Base-by-base conservation (phyloP, 441 rosid genomes). In the Geranium incanum region DNA sequence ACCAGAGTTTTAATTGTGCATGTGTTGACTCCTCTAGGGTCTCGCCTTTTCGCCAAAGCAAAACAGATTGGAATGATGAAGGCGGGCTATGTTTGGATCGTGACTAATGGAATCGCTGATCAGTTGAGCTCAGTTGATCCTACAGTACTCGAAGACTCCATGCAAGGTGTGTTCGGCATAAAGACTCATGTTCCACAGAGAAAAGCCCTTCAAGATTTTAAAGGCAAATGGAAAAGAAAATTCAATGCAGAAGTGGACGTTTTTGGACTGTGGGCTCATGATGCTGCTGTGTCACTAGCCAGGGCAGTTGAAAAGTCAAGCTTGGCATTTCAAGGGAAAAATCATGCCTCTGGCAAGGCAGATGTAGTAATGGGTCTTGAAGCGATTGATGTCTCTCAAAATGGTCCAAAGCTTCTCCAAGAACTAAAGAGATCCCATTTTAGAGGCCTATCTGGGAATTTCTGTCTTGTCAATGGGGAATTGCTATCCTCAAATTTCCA, bases 1-100 rank as follows among this genome's bases (percentile, higher is more conserved):
- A 86, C 94, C 0, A 75, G 87, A 68, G 92, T 90, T 0, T 88
- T 91, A 64, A 57, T 86, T 3, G 78, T 91, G 9, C 95, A 91
- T 69, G 81, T 84, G 93, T 12, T 2, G 7, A n/a, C 79, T 0
- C 0, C 16, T 43, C 82, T 87, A 23, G 86, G 89, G 3, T 66
- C 83, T 38, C 70, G 81, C 38, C 0, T 88, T 52, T 84, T 89
- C 19, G 50, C 66, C 2, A 81, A 74, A 72, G 93, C 88, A 0
- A 82, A 81, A 36, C 80, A 87, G 64, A 67, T 81, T 45, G 89
- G 90, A 37, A 80, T 89, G 88, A 81, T 89, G 86, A 52, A 16
- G 6, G 66, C 70, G 6, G 93, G 88, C 1, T 86, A 80, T 70
- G 91, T 79, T 0, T 89, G 93, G 97, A 85, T 91, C 66, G 50